Conservation (phyloP, 768 basidiomycete species). For the Lyophyllum semitale region DNA sequence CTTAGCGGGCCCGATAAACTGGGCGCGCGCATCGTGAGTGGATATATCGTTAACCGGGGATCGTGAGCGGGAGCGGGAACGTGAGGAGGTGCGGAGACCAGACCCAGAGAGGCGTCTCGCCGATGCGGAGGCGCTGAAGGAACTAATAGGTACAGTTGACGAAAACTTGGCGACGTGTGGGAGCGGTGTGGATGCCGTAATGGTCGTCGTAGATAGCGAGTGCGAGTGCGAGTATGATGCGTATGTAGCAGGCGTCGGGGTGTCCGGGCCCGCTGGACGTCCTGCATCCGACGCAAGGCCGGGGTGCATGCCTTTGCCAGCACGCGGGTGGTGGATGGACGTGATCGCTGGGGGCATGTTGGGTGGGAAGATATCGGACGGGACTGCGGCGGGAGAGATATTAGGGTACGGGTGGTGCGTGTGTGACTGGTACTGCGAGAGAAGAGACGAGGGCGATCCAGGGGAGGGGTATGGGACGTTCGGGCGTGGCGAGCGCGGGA, state of each 20-base stretch:
- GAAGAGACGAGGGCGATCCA: conserved; percentile 41
- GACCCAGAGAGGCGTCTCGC: conserved; percentile 15
- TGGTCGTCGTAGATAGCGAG: conserved; percentile 49
- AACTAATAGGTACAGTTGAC: conserved; percentile 18
- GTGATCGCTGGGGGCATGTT: conserved; percentile 42
- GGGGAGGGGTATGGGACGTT: conserved; percentile 47
- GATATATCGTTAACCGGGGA: conserved; percentile 12
- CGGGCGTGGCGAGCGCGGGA: conserved; percentile 47
- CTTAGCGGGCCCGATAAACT: conserved; percentile 4
- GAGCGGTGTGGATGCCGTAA: conserved; percentile 44
- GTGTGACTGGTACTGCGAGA: conserved; percentile 42
- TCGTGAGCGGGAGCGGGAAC: conserved; percentile 17
- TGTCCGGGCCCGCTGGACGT: conserved; percentile 37
- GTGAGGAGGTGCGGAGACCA: neutral
- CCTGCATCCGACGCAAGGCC: conserved; percentile 19
- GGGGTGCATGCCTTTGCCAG: conserved; percentile 19
- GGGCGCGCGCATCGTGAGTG: neutral
- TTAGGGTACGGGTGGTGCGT: conserved; percentile 30
- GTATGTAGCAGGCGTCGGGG: conserved; percentile 42
- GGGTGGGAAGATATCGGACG: conserved; percentile 44
- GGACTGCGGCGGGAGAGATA: conserved; percentile 25
- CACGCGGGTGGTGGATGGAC: conserved; percentile 36
- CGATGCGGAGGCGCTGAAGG: conserved; percentile 21
- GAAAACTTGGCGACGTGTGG: conserved; percentile 18
- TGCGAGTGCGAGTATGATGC: conserved; percentile 46